These are phyloP conservation scores for Mycena sanguinolenta DNA, from an alignment of 768 basidiomycete species.

Conservation along the genomic window DNA sequence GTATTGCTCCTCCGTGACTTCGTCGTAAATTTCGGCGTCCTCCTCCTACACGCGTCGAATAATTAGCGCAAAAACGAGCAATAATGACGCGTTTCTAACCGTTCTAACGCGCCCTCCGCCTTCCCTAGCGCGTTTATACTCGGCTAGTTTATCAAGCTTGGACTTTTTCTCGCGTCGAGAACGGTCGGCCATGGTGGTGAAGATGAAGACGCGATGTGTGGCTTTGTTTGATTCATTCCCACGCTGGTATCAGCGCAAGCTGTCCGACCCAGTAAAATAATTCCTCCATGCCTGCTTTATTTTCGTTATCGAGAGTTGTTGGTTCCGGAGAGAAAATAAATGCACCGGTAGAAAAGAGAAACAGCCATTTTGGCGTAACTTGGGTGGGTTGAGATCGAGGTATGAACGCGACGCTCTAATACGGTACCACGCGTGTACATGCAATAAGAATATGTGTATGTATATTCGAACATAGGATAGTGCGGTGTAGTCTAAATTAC, in stretches of 20 bases:
- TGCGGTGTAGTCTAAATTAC: constrained; percentile 25
- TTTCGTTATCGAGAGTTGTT: no score
- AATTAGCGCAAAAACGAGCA: constrained; percentile 12
- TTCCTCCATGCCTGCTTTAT: no score
- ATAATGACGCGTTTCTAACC: constrained; percentile 52
- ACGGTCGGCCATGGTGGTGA: constrained; percentile 53
- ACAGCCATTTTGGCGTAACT: no score
- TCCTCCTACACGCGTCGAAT: constrained; percentile 54
- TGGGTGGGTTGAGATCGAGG: no score
- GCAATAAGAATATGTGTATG: constrained; percentile 8
- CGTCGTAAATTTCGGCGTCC: constrained; percentile 85
- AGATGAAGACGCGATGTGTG: constrained; percentile 27
- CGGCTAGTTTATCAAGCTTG: constrained; percentile 66
- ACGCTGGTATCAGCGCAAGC: neutral
- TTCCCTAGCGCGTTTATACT: constrained; percentile 70
- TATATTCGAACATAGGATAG: constrained; percentile 25
- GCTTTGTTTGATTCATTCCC: neutral
- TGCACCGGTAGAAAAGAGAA: no score
- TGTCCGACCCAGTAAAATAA: no score
- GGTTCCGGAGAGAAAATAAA: no score
- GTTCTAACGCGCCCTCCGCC: constrained; percentile 72
- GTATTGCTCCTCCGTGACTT: constrained; percentile 92
- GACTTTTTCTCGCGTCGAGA: constrained; percentile 55
- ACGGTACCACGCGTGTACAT: neutral
- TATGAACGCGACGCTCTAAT: neutral